Percentiles rank a stretch among this genome's conserved stretches.
Evolutionary conservation across 371 early-diverging fungal species (phyloP).

Genomic region (Batrachochytrium dendrobatidis): DNA sequence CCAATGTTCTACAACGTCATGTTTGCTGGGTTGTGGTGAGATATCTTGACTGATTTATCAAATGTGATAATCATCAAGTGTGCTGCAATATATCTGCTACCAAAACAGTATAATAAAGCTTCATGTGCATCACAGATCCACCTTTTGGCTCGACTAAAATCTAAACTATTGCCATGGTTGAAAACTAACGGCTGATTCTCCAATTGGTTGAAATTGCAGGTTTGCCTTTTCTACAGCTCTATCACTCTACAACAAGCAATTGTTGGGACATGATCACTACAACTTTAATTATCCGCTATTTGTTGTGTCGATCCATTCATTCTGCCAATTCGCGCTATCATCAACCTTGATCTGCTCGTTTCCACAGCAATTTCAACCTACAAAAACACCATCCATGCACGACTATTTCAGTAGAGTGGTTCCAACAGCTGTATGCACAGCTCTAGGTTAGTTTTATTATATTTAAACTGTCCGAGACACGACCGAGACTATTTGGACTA

Average conservation of each 20-base stretch:
- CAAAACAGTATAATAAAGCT: too few relatives aligned
- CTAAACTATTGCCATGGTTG: too few relatives aligned
- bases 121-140: too few relatives aligned
- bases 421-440: neutral
- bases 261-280: constrained; percentile 67
- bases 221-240: constrained; percentile 61
- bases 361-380: constrained; percentile 16
- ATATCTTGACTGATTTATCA: too few relatives aligned
- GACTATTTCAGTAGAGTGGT: neutral
- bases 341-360: constrained; percentile 40
- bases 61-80: too few relatives aligned
- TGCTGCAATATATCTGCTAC: too few relatives aligned
- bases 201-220: too few relatives aligned
- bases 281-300: constrained; percentile 75
- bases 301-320: constrained; percentile 62
- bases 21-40: too few relatives aligned
- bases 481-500: neutral
- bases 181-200: too few relatives aligned
- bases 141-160: too few relatives aligned
- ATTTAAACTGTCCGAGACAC: neutral
- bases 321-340: constrained; percentile 53
- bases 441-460: neutral
- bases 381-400: neutral
- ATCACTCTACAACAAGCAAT: constrained; percentile 86
- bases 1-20: too few relatives aligned